Percentiles rank a stretch among this genome's conserved stretches.
These are phyloP conservation scores for Pythium brassicae DNA, from an alignment of 352 stramenopile genomes.

Conservation along the genomic window DNA sequence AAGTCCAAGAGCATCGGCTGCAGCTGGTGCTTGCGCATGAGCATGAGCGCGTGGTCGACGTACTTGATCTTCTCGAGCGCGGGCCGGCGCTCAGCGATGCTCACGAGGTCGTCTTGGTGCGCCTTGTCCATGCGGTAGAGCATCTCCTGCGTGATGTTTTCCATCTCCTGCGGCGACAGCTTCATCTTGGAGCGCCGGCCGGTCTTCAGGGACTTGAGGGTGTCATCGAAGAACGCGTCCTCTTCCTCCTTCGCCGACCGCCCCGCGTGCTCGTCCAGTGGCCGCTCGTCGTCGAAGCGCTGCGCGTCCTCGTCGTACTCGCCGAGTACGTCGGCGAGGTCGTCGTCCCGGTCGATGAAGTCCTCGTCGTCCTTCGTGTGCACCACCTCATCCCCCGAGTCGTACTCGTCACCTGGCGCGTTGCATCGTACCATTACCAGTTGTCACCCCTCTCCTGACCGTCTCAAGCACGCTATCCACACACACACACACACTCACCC, in stretches of 20 bases:
- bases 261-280: slow-evolving; percentile 35
- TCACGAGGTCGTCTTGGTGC: slow-evolving; percentile 64
- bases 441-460: not conserved
- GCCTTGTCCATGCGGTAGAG: slow-evolving; percentile 89
- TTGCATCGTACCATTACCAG: too few species aligned
- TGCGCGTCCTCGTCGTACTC: slow-evolving; percentile 78
- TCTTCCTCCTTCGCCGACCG: slow-evolving; percentile 30
- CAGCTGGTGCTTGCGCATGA: slow-evolving; percentile 79
- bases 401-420: slow-evolving; percentile 65
- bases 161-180: slow-evolving; percentile 81
- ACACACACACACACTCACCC: slow-evolving; percentile 2
- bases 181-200: slow-evolving; percentile 73
- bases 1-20: slow-evolving; percentile 88
- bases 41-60: slow-evolving; percentile 59
- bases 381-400: slow-evolving; percentile 77
- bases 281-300: slow-evolving; percentile 80
- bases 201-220: slow-evolving; percentile 83
- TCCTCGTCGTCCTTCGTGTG: slow-evolving; percentile 78
- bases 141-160: slow-evolving; percentile 83
- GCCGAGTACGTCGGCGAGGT: slow-evolving; percentile 74
- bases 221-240: slow-evolving; percentile 76
- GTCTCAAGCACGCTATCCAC: not conserved
- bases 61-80: slow-evolving; percentile 87
- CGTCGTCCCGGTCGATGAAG: slow-evolving; percentile 87
- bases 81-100: slow-evolving; percentile 50